Base-by-base conservation (phyloP, 805 yeast genomes). In the Wickerhamomyces sydowiorum region DNA sequence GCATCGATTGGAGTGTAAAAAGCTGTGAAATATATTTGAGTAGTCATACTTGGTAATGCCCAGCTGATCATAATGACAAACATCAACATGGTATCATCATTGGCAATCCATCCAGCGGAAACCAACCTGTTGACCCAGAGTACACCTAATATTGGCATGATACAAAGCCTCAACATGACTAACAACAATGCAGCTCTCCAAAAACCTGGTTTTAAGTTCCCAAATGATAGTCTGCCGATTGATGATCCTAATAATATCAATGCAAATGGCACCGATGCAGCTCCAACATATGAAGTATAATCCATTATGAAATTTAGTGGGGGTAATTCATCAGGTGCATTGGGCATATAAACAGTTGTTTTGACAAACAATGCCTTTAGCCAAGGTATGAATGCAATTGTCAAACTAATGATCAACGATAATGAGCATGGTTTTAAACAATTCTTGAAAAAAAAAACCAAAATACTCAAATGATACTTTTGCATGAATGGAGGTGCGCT, bases 211-310 rank as follows among this genome's bases (percentile, higher is more conserved):
- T 87, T 75, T 54, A 86, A 64, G 13, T 65, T 54, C 7, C 65
- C 70, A 19, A 86, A 60, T 46, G 74, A 65, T 40, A 89, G 70
- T 37, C 96, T 66, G 0, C 95, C 82, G 31, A 89, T 78, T 3
- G 96, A 85, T 18, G 90, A 95, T 1, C 96, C 97, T 25, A 90
- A 60, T 46, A 89, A 57, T 36, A 86, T 60, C 44, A 89, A 67
- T 0, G 96, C 96, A 36, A 86, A 60, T 1, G 96, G 96, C 27
- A 89, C 96, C 38, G 86, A 78, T 0, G 96, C 96, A 15, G 79
- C 78, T 1, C 95, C 96, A n/a, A 90, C 68, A 58, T 89, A 89
- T 3, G 77, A 59, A 1, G 89, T 70, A 45, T 81, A 77, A 57
- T 89, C 96, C 77, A 89, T 83, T 9, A 88, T 47, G 51, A 89